These are phyloP conservation scores for Dunaliella salina DNA, from an alignment of 163 green algal genomes.

Conservation along the genomic window DNA sequence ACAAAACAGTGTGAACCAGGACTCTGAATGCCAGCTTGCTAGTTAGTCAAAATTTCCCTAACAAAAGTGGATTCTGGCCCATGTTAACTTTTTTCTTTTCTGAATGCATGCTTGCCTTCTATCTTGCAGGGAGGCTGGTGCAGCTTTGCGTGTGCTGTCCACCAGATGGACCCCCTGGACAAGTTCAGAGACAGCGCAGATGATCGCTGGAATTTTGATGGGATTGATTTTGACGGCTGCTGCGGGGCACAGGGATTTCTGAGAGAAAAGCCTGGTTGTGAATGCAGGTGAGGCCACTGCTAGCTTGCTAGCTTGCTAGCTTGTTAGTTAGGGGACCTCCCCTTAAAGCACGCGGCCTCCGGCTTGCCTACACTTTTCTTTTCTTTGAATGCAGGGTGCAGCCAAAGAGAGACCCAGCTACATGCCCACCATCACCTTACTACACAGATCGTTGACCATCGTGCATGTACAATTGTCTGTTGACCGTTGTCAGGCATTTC, in stretches of 20 bases:
- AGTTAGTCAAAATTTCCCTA: no score
- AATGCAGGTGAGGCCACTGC: no score
- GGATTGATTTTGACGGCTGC: conserved; percentile 45
- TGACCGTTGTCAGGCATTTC: background rate
- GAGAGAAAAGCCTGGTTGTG: conserved; percentile 18
- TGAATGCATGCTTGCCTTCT: no score
- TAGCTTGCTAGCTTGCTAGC: no score
- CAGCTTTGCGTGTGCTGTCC: conserved; percentile 85
- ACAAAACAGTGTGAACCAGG: no score
- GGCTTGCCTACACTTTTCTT: no score
- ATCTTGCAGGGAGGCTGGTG: conserved; percentile 60
- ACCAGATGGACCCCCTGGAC: conserved; percentile 70
- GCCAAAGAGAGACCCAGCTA: conserved; percentile 8
- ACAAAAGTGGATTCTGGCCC: no score
- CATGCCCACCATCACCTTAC: conserved; percentile 48
- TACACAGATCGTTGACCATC: conserved; percentile 40
- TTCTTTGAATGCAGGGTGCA: conserved; percentile 41
- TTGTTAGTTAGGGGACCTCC: no score
- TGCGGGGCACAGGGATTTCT: conserved; percentile 43
- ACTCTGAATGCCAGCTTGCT: no score
- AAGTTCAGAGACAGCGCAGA: conserved; percentile 67
- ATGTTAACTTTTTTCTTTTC: no score
- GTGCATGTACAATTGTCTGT: background rate
- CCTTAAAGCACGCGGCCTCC: no score
- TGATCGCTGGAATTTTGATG: conserved; percentile 46